Percentiles rank a stretch among this genome's conserved stretches.
Evolutionary conservation across 1,139 yeast species (phyloP).

Genomic region (Taiozyma sp.): DNA sequence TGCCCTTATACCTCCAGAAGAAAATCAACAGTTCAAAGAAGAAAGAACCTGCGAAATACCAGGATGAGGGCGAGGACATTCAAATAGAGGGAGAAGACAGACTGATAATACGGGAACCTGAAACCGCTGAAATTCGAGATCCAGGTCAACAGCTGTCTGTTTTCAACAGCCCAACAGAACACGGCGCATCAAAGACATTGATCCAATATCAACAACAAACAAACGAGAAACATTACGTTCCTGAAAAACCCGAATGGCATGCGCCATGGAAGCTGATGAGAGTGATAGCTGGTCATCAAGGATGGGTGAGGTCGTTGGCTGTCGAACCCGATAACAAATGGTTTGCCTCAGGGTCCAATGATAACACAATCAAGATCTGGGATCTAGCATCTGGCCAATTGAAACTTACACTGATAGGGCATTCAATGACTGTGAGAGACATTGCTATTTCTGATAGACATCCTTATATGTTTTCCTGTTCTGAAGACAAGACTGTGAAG

Average conservation of each 20-base stretch:
- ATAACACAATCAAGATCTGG: conserved; percentile 89
- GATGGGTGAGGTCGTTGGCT: conserved; percentile 82
- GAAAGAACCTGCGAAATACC: conserved; percentile 11
- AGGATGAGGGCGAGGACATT: conserved; percentile 3
- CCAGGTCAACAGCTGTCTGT: neutral
- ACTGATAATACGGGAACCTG: conserved; percentile 7
- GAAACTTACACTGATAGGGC: conserved; percentile 81
- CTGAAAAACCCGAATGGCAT: conserved; percentile 40
- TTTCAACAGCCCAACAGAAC: neutral
- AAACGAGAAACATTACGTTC: conserved; percentile 6
- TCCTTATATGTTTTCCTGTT: conserved; percentile 88
- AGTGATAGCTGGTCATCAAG: conserved; percentile 85
- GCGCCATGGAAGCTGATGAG: conserved; percentile 69
- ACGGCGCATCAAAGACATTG: conserved; percentile 20
- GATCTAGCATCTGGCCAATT: conserved; percentile 71
- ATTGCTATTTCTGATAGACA: conserved; percentile 66
- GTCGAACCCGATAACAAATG: conserved; percentile 87
- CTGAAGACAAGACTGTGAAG: conserved; percentile 91
- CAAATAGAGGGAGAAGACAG: conserved; percentile 1
- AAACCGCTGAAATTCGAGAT: neutral
- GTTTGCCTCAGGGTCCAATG: conserved; percentile 91
- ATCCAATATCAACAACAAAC: conserved; percentile 20
- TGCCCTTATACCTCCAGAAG: conserved; percentile 25
- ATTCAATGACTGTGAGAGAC: conserved; percentile 84
- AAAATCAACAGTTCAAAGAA: conserved; percentile 16